phyloP scores from a whole-genome alignment of 1,139 yeast species.

The Protomyces lactucae-debilis region DNA sequence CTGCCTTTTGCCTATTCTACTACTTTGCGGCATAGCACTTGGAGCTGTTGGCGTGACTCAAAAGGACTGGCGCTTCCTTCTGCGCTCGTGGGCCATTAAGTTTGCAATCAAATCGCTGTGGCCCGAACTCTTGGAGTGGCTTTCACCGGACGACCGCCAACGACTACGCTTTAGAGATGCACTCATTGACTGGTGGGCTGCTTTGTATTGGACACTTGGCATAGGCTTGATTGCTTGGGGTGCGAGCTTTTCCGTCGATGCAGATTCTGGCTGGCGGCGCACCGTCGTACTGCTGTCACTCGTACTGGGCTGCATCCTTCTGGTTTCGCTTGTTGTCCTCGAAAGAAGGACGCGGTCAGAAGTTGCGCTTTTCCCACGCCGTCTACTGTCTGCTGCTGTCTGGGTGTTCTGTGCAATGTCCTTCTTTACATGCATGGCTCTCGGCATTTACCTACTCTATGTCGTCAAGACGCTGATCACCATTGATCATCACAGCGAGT shows the following conservation, averaged over 20 bases:
- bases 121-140: neutral
- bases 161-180: neutral
- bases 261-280: neutral
- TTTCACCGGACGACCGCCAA: neutral
- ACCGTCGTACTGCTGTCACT: neutral
- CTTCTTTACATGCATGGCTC: neutral
- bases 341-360: neutral
- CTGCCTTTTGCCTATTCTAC: neutral
- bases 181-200: neutral
- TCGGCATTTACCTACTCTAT: neutral
- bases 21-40: neutral
- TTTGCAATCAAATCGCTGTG: neutral
- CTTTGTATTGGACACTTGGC: neutral
- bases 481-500: neutral
- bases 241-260: neutral
- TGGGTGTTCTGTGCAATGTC: neutral
- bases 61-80: neutral
- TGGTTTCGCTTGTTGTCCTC: neutral
- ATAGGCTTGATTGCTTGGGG: neutral
- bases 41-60: neutral
- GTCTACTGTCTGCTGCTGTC: neutral
- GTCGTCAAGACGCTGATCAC: neutral
- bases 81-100: neutral
- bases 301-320: neutral
- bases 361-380: neutral